Conservation (phyloP, 257 asterid genomes). For the Solanum lignicaule region DNA sequence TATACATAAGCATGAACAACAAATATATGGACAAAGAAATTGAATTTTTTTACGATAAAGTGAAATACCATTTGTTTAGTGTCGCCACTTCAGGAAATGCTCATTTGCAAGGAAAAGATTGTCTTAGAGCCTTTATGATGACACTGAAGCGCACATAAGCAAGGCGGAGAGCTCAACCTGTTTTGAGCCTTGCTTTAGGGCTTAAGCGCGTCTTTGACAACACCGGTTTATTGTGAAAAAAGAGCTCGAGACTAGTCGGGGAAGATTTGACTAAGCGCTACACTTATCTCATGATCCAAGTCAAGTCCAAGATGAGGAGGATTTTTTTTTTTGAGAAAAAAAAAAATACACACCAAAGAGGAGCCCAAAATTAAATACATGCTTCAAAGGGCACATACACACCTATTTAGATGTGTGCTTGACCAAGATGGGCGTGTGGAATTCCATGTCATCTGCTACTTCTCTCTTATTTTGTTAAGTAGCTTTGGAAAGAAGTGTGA, state of each 20-base stretch:
- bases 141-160: not conserved
- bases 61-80: not conserved
- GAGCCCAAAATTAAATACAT: not conserved
- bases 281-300: not conserved
- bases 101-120: not conserved
- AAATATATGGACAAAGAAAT: not conserved
- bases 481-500: not conserved
- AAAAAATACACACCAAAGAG: not conserved
- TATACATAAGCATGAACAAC: not conserved
- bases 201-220: not conserved
- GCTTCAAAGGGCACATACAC: not conserved
- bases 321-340: not conserved
- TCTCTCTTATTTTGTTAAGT: not conserved
- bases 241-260: not conserved
- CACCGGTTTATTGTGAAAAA: not conserved
- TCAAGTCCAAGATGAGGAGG: not conserved
- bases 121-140: not conserved
- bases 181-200: not conserved
- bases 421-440: not conserved
- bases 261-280: not conserved
- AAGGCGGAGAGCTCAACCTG: not conserved
- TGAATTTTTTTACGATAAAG: not conserved
- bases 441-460: not conserved
- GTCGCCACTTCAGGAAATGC: not conserved
- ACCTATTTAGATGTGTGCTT: not conserved